phyloP scores from a whole-genome alignment of 805 yeast species.

The Candida pini region DNA sequence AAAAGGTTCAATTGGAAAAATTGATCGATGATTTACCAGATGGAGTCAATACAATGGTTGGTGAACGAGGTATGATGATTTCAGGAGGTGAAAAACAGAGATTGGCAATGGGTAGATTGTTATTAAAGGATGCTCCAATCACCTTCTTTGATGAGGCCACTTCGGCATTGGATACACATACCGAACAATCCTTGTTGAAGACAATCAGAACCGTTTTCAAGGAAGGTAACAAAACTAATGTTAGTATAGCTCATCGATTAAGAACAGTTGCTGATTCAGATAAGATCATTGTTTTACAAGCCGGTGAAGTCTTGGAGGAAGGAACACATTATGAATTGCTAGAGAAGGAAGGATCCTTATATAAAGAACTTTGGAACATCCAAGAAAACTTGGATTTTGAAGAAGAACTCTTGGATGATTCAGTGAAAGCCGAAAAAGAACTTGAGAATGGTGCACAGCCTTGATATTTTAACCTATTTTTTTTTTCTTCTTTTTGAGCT shows the following conservation, averaged over 20 bases:
- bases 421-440: conserved; percentile 21
- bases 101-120: conserved; percentile 86
- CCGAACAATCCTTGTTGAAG: conserved; percentile 76
- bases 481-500: no score
- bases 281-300: conserved; percentile 78
- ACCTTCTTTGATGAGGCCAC: conserved; percentile 97
- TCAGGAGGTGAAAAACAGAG: conserved; percentile 99
- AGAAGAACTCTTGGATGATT: conserved; percentile 32
- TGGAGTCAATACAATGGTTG: conserved; percentile 82
- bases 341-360: conserved; percentile 50
- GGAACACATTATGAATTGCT: conserved; percentile 74
- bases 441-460: no score
- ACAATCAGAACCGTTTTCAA: conserved; percentile 68
- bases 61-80: conserved; percentile 98
- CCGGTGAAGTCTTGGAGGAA: conserved; percentile 79
- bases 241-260: conserved; percentile 89
- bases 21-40: conserved; percentile 72
- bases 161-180: conserved; percentile 92
- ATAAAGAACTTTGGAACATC: conserved; percentile 81
- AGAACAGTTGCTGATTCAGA: conserved; percentile 93
- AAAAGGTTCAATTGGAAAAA: conserved; percentile 61
- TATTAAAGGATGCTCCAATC: conserved; percentile 80
- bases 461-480: no score
- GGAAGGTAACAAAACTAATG: conserved; percentile 58
- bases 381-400: conserved; percentile 73